Base-by-base conservation (phyloP, 257 asterid genomes). In the Plectranthus barbatus region DNA sequence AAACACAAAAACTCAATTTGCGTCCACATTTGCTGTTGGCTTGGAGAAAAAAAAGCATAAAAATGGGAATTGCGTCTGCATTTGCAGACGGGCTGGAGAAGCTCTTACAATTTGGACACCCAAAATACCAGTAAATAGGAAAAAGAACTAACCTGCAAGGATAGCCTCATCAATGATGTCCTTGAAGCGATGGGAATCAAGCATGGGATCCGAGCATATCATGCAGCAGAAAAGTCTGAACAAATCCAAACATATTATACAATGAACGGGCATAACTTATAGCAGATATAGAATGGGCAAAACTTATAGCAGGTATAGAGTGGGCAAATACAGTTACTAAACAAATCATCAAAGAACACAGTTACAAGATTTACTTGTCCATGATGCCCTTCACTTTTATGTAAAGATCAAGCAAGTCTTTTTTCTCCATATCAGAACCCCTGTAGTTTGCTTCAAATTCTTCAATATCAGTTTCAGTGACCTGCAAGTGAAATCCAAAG, bases 101-200 rank as follows among this genome's bases (percentile, higher is more conserved):
- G n/a, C n/a, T n/a, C n/a, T n/a, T n/a, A 5, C 14, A 24, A 15
- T 18, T 29, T 54, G 59, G 33, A 41, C 36, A 15, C 48, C 13
- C 14, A 15, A 37, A 37, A 45, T n/a, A 34, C 47, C 23, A 37
- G 49, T 12, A 12, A 48, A 45, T 37, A 50, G 18, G 15, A 40
- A 33, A 59, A 31, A 23, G 18, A 67, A 58, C 63, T 41, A 56
- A 88, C 98, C 98, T 60, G 78, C 79, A 66, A 83, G 77, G 59
- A 89, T 74, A 44, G 95, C 92, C 76, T 81, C 95, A 18, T 92
- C 97, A 66, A 92, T 79, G 50, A 81, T 71, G 80, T 88, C 95
- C 81, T 84, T 92, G 86, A 83, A 92, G 73, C 98, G 92, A 64
- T 92, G 98, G 44, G 98, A 88, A 78, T 92, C 98, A 60, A 92